phyloP scores from a whole-genome alignment of 352 stramenopile genomes.

The Globisporangium megalacanthum region DNA sequence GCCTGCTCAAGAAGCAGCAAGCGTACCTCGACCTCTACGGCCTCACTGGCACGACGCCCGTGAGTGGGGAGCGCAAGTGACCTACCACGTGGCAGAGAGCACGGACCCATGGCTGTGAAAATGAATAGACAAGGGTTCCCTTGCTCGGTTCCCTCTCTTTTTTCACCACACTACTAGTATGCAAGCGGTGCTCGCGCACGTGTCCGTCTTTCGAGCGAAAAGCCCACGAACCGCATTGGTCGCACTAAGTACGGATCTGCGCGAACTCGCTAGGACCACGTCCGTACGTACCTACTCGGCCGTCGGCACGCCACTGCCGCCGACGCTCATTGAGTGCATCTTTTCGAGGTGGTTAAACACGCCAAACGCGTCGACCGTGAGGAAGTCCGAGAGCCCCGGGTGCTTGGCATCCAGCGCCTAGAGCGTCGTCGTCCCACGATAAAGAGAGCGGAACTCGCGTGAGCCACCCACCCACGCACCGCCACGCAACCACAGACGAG shows the following conservation, averaged over 20 bases:
- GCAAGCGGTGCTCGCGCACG: not conserved
- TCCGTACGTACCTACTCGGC: slow-evolving; percentile 15
- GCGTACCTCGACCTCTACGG: slow-evolving; percentile 80
- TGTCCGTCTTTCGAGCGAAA: no score
- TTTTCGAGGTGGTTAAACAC: slow-evolving; percentile 82
- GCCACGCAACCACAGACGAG: not conserved
- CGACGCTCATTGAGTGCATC: slow-evolving; percentile 70
- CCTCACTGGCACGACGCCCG: slow-evolving; percentile 73
- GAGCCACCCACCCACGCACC: not conserved
- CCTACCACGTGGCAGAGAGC: no score
- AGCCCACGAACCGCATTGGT: no score
- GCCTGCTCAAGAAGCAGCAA: slow-evolving; percentile 81
- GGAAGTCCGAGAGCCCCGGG: slow-evolving; percentile 79
- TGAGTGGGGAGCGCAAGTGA: slow-evolving; percentile 40
- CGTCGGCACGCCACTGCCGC: slow-evolving; percentile 3
- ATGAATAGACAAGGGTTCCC: slow-evolving; percentile 4
- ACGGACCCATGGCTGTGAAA: no score
- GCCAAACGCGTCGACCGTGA: slow-evolving; percentile 80
- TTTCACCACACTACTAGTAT: not conserved
- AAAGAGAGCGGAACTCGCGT: no score
- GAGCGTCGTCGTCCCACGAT: not conserved
- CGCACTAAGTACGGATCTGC: no score
- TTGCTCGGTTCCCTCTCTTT: not conserved
- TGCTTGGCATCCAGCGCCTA: slow-evolving; percentile 78
- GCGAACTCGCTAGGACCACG: no score